Evolutionary conservation across 257 asterid species (phyloP).

Genomic region (Lithospermum erythrorhizon): DNA sequence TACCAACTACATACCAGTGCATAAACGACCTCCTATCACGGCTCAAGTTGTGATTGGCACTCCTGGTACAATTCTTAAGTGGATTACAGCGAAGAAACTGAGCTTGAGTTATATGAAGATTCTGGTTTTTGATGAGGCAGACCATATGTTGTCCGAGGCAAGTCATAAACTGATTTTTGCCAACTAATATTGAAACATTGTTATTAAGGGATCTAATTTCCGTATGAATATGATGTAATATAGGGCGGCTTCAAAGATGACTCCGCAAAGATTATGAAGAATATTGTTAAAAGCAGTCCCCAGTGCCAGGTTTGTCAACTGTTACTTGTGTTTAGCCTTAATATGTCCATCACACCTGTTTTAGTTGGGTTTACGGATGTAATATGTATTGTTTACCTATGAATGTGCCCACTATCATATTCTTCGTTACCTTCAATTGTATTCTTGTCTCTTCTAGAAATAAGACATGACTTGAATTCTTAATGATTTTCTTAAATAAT

Average conservation of each 20-base stretch:
- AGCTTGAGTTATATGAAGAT: conserved; percentile 71
- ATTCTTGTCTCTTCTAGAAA: too few relatives aligned
- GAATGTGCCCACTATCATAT: too few relatives aligned
- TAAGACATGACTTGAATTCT: too few relatives aligned
- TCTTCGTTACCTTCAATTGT: too few relatives aligned
- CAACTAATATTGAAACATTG: conserved; percentile 3
- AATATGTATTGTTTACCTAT: too few relatives aligned
- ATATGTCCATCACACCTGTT: background rate
- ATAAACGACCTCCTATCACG: conserved; percentile 48
- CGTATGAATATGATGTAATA: background rate
- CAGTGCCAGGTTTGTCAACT: conserved; percentile 57
- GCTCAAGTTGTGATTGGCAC: conserved; percentile 91
- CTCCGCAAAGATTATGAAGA: conserved; percentile 57
- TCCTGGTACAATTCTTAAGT: conserved; percentile 77
- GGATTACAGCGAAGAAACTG: conserved; percentile 56
- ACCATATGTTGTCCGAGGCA: conserved; percentile 93
- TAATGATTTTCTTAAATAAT: too few relatives aligned
- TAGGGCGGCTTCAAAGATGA: conserved; percentile 86
- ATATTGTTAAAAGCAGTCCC: conserved; percentile 33
- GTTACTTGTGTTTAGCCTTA: conserved; percentile 2
- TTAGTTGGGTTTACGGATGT: background rate
- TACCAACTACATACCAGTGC: conserved; percentile 37
- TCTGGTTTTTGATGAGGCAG: conserved; percentile 95
- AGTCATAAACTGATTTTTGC: conserved; percentile 2
- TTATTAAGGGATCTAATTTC: background rate